phyloP scores from a whole-genome alignment of 306 rosid species.

The Pachyrhizus erosus region DNA sequence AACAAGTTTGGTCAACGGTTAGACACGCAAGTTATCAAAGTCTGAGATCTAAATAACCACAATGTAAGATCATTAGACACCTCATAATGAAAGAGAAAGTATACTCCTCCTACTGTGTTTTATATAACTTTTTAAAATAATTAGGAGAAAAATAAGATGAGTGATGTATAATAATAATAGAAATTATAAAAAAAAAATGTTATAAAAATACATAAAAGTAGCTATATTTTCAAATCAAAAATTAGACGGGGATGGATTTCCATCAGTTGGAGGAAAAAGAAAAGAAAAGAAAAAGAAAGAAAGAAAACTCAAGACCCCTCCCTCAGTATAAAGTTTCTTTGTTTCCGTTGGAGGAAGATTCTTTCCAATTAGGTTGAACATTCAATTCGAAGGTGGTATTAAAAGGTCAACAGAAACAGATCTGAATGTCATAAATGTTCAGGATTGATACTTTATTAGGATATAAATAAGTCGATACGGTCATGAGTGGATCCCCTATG shows the following conservation, averaged over 20 bases:
- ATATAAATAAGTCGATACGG: conserved; percentile 21
- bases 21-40: too few species aligned
- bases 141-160: too few species aligned
- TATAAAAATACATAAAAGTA: not conserved
- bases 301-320: not conserved
- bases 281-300: not conserved
- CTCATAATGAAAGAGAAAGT: too few species aligned
- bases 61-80: not conserved
- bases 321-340: not conserved
- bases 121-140: too few species aligned
- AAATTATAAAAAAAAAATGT: not conserved
- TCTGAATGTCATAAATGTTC: conserved; percentile 38
- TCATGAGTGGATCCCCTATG: not conserved
- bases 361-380: conserved; percentile 19
- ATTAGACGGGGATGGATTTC: not conserved
- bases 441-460: conserved; percentile 26
- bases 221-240: not conserved
- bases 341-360: conserved; percentile 26
- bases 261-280: not conserved
- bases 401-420: conserved; percentile 29
- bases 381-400: conserved; percentile 32
- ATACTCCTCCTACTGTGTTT: too few species aligned
- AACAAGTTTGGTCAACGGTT: not conserved
- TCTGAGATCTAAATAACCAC: not conserved
- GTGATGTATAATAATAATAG: too few species aligned